Conservation (phyloP, 75 land plant species). For the Cryptomeria japonica region DNA sequence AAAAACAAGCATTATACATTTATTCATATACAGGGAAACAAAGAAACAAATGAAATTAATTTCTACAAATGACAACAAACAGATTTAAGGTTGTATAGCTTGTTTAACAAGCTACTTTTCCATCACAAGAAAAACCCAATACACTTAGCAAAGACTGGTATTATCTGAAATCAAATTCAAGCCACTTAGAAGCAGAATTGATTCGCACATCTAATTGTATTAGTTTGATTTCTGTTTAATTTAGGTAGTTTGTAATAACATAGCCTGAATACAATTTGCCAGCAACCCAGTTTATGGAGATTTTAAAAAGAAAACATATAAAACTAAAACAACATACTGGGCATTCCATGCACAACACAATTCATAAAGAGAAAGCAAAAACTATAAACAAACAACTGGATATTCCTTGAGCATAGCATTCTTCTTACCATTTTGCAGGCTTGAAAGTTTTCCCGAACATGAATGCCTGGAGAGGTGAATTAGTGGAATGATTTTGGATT, state of each 20-base stretch:
- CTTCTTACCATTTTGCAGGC: conserved; percentile 10
- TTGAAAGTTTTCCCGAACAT: conserved; percentile 12
- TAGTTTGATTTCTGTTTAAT: background rate
- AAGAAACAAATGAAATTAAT: background rate
- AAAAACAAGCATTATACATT: background rate
- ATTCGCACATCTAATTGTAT: background rate
- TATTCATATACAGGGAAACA: background rate
- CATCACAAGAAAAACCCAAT: background rate
- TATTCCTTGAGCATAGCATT: background rate
- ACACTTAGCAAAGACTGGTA: background rate
- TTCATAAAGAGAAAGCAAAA: background rate
- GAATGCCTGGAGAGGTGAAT: background rate
- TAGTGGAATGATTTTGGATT: background rate
- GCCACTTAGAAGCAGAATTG: background rate
- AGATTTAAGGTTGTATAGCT: background rate
- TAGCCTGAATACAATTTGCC: background rate
- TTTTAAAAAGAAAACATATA: background rate
- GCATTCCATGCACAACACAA: background rate
- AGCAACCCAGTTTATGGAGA: background rate
- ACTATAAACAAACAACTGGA: background rate
- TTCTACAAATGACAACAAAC: background rate
- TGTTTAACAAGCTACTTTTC: background rate
- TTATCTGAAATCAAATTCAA: background rate
- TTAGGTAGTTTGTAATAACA: background rate
- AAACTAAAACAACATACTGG: background rate